These are phyloP conservation scores for Naganishia randhawae DNA, from an alignment of 768 basidiomycete genomes.

Conservation along the genomic window DNA sequence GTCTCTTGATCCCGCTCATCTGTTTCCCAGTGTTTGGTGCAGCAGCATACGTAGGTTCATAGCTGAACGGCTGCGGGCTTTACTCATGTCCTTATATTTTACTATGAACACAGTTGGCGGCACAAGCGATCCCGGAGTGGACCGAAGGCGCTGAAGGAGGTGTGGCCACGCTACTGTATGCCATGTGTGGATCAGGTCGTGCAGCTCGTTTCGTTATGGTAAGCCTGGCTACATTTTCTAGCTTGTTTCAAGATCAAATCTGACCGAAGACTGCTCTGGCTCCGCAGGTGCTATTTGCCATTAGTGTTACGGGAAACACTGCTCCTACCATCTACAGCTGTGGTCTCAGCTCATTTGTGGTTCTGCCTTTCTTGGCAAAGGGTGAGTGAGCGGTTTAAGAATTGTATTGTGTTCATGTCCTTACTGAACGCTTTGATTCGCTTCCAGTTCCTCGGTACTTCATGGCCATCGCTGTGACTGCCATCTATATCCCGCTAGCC, in stretches of 20 bases:
- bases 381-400: slow-evolving; percentile 20
- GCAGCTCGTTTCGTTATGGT: slow-evolving; percentile 46
- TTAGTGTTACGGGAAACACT: slow-evolving; percentile 74
- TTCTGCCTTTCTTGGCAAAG: slow-evolving; percentile 41
- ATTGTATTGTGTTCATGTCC: slow-evolving; percentile 5
- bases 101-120: slow-evolving; percentile 35
- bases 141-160: slow-evolving; percentile 37
- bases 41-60: slow-evolving; percentile 32
- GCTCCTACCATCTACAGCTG: slow-evolving; percentile 69
- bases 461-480: slow-evolving; percentile 42
- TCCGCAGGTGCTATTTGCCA: slow-evolving; percentile 57
- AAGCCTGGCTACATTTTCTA: background rate
- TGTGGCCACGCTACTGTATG: slow-evolving; percentile 43
- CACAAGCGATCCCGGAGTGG: slow-evolving; percentile 41
- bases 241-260: background rate
- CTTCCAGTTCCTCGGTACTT: slow-evolving; percentile 43
- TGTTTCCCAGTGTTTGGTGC: slow-evolving; percentile 47
- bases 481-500: slow-evolving; percentile 42
- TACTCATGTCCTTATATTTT: background rate
- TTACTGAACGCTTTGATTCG: background rate
- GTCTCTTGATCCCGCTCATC: slow-evolving; percentile 43
- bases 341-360: slow-evolving; percentile 43
- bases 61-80: background rate
- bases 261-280: background rate
- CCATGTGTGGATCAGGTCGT: slow-evolving; percentile 39